Conservation (phyloP, 2,329 filamentous ascomycete species). For the Escovopsis weberi region DNA sequence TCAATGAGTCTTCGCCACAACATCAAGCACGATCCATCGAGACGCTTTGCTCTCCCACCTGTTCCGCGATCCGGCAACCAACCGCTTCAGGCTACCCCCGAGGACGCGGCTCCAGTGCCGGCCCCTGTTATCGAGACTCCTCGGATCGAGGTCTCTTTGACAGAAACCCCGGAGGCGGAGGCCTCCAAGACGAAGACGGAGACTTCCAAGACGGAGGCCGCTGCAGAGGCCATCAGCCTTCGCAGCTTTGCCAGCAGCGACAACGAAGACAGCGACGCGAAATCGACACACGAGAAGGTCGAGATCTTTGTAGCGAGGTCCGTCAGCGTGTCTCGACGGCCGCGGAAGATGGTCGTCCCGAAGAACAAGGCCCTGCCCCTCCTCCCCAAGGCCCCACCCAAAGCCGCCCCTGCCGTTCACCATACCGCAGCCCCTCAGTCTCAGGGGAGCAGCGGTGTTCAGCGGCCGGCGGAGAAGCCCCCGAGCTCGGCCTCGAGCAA, state of each 20-base stretch:
- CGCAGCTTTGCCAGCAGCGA: background rate
- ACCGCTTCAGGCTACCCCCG: background rate
- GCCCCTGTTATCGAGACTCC: too few relatives aligned
- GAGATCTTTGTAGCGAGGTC: conserved; percentile 55
- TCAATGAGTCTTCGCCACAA: background rate
- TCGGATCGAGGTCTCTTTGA: background rate
- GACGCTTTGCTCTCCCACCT: too few relatives aligned
- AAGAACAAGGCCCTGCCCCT: conserved; percentile 22
- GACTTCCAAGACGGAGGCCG: background rate
- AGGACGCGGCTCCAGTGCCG: background rate
- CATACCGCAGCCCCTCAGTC: too few relatives aligned
- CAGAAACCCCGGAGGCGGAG: background rate
- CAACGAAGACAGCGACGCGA: conserved; percentile 8
- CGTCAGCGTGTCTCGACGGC: conserved; percentile 49
- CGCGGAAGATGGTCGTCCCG: conserved; percentile 44
- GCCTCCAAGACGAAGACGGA: background rate
- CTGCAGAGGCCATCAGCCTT: background rate
- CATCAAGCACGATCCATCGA: background rate
- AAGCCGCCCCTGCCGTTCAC: too few relatives aligned
- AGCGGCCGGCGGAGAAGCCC: background rate
- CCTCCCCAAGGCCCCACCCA: too few relatives aligned
- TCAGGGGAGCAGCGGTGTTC: too few relatives aligned
- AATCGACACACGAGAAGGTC: conserved; percentile 34
- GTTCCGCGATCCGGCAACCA: too few relatives aligned
- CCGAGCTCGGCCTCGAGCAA: background rate